phyloP scores from a whole-genome alignment of 2,329 filamentous ascomycete species.

The Lecanosticta acicola region DNA sequence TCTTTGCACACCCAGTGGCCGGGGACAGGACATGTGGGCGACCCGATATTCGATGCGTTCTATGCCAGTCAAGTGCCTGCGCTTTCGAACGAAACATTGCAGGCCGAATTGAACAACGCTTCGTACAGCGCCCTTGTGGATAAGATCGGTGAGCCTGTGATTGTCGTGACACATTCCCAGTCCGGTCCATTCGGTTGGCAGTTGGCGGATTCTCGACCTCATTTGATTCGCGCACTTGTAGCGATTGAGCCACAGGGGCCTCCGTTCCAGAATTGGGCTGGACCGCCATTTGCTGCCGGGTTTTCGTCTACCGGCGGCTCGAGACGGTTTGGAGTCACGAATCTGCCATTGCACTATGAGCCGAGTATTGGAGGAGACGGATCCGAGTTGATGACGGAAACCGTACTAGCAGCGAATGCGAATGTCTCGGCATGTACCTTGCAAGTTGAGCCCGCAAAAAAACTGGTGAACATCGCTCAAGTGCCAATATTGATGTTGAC shows the following conservation, averaged over 20 bases:
- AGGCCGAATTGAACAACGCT: slow-evolving; percentile 19
- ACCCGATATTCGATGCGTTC: slow-evolving; percentile 47
- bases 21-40: slow-evolving; percentile 35
- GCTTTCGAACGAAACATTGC: slow-evolving; percentile 31
- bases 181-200: slow-evolving; percentile 44
- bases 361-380: slow-evolving; percentile 28
- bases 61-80: slow-evolving; percentile 41
- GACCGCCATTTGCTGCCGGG: slow-evolving; percentile 8
- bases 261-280: slow-evolving; percentile 38
- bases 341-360: slow-evolving; percentile 31
- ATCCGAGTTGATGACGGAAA: slow-evolving; percentile 21
- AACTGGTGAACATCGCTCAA: slow-evolving; percentile 45
- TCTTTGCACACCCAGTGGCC: slow-evolving; percentile 42
- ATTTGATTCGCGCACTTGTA: slow-evolving; percentile 46
- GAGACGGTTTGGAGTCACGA: slow-evolving; percentile 33
- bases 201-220: slow-evolving; percentile 46
- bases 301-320: slow-evolving; percentile 11
- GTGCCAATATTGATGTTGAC: slow-evolving; percentile 50
- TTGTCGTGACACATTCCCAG: slow-evolving; percentile 49
- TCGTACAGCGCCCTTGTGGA: slow-evolving; percentile 37
- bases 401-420: slow-evolving; percentile 23
- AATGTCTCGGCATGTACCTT: slow-evolving; percentile 35
- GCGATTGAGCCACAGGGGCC: slow-evolving; percentile 52
- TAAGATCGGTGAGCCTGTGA: slow-evolving; percentile 35
- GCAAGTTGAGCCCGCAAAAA: slow-evolving; percentile 37